A percentile compares a stretch with the other conserved stretches of the same genome.
phyloP scores from a whole-genome alignment of 805 yeast genomes.

The Cyberlindnera galapagoensis region DNA sequence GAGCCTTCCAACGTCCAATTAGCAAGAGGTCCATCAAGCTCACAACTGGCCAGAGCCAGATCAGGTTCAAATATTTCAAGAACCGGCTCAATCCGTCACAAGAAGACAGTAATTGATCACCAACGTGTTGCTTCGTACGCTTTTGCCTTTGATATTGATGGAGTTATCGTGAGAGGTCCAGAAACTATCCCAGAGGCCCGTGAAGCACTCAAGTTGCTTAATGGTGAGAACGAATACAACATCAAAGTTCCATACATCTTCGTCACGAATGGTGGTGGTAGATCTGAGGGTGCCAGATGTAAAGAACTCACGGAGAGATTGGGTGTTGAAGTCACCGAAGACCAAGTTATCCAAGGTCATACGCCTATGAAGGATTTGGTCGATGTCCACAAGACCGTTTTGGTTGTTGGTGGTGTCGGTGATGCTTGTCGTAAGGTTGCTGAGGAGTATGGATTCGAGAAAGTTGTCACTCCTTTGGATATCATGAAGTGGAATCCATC shows the following conservation, averaged over 20 bases:
- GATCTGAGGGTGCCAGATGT: constrained; percentile 70
- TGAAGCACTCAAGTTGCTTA: constrained; percentile 62
- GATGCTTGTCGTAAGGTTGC: constrained; percentile 82
- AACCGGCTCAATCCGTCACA: constrained; percentile 29
- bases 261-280: constrained; percentile 92
- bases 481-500: constrained; percentile 82
- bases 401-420: constrained; percentile 87
- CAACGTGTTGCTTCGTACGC: constrained; percentile 75
- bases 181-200: constrained; percentile 76
- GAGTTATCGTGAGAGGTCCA: constrained; percentile 82
- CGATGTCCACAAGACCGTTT: constrained; percentile 58
- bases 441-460: constrained; percentile 73
- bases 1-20: too few relatives aligned
- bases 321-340: constrained; percentile 54
- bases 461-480: constrained; percentile 78
- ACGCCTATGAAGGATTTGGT: constrained; percentile 88
- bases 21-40: too few relatives aligned
- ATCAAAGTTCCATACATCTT: constrained; percentile 78
- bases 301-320: constrained; percentile 61
- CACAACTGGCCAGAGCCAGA: too few relatives aligned
- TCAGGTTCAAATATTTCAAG: constrained; percentile 16
- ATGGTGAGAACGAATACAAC: constrained; percentile 72
- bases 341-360: constrained; percentile 87
- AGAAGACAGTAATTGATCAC: constrained; percentile 55
- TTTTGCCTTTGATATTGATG: constrained; percentile 90